Evolutionary conservation across 768 basidiomycete genomes (phyloP).

Genomic region (Russula dissimulans): DNA sequence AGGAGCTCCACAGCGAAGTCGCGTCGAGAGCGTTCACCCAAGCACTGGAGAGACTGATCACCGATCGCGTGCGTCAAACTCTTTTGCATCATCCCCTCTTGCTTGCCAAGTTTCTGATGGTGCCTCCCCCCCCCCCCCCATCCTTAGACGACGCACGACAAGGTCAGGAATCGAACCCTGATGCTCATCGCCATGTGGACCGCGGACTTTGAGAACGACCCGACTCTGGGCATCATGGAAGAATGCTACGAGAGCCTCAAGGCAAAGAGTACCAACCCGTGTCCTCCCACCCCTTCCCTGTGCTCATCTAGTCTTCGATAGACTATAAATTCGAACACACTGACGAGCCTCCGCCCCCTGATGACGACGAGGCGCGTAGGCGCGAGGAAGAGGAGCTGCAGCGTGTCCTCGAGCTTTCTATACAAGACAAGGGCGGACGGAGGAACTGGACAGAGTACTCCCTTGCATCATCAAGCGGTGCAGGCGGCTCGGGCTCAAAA

Average conservation of each 20-base stretch:
- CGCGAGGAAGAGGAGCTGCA: conserved; percentile 93
- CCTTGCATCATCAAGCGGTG: conserved; percentile 29
- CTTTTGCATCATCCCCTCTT: not conserved
- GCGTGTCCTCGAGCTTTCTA: conserved; percentile 86
- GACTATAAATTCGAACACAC: conserved; percentile 64
- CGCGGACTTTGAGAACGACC: conserved; percentile 70
- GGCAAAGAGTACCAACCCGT: conserved; percentile 55
- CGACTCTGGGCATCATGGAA: conserved; percentile 80
- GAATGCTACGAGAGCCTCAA: conserved; percentile 78
- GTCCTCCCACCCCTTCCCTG: not conserved
- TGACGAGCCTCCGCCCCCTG: conserved; percentile 54
- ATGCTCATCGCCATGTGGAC: conserved; percentile 75
- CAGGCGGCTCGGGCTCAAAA: conserved; percentile 26
- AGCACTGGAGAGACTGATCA: conserved; percentile 76
- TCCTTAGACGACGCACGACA: conserved; percentile 76
- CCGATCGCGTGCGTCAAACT: conserved; percentile 57
- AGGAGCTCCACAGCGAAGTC: conserved; percentile 75
- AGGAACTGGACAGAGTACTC: conserved; percentile 42
- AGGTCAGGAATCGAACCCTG: conserved; percentile 72
- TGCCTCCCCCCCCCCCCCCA: not conserved
- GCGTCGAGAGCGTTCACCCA: conserved; percentile 86
- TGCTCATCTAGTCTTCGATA: conserved; percentile 23
- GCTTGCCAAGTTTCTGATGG: not conserved
- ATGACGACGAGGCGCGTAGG: conserved; percentile 70
- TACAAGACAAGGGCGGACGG: conserved; percentile 83